phyloP scores from a whole-genome alignment of 352 stramenopile genomes.

The Pythium rhizo-oryzae region DNA sequence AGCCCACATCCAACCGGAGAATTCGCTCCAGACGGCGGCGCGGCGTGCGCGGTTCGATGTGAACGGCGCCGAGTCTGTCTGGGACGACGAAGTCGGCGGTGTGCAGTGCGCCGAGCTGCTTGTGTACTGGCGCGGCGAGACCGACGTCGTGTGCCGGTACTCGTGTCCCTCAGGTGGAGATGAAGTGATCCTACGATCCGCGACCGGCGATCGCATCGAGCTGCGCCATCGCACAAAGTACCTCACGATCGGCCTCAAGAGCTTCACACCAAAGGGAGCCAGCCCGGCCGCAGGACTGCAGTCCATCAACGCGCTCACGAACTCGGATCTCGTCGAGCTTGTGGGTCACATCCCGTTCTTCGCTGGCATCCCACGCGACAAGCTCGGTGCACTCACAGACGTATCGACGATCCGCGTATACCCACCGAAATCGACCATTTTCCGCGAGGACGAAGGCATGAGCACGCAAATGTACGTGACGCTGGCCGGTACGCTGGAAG shows the following conservation, averaged over 20 bases:
- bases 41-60: conserved; percentile 19
- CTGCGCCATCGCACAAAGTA: conserved; percentile 49
- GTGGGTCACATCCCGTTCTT: conserved; percentile 78
- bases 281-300: conserved; percentile 18
- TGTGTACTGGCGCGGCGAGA: conserved; percentile 60
- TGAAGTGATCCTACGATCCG: conserved; percentile 68
- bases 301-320: conserved; percentile 67
- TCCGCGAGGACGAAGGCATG: conserved; percentile 76
- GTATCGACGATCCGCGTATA: conserved; percentile 81
- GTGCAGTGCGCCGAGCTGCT: conserved; percentile 36
- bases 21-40: conserved; percentile 21
- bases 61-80: conserved; percentile 22
- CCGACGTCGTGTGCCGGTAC: conserved; percentile 70
- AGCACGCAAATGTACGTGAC: conserved; percentile 84
- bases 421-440: conserved; percentile 65
- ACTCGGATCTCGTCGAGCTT: conserved; percentile 64
- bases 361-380: conserved; percentile 54
- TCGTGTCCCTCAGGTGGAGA: conserved; percentile 55
- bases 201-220: conserved; percentile 49
- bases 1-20: conserved; percentile 17
- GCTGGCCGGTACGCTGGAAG: conserved; percentile 59
- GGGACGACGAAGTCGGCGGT: conserved; percentile 19
- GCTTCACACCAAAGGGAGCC: conserved; percentile 34
- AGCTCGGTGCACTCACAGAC: conserved; percentile 65
- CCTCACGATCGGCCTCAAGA: conserved; percentile 36